Percentiles rank a stretch among this genome's conserved stretches.
phyloP scores from a whole-genome alignment of 305 asterid genomes.

The Coffea humblotiana region DNA sequence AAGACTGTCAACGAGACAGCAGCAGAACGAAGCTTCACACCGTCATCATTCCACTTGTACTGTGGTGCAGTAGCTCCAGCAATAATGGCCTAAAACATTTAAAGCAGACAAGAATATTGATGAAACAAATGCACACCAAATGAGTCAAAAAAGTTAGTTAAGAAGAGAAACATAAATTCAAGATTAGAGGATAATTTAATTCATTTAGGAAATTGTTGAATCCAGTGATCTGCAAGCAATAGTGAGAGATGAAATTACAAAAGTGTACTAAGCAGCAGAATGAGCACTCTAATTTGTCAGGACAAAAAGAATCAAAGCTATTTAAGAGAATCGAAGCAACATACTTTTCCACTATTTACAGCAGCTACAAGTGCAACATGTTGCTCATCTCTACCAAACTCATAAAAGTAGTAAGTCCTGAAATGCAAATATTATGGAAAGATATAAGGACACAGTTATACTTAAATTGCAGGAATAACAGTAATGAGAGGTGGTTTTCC shows the following conservation, averaged over 20 bases:
- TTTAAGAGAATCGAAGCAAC: slow-evolving; percentile 9
- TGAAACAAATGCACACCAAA: background rate
- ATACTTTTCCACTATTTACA: slow-evolving; percentile 85
- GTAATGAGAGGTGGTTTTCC: background rate
- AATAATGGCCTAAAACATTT: slow-evolving; percentile 50
- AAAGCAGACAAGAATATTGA: background rate
- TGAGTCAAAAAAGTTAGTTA: background rate
- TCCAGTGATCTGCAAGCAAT: background rate
- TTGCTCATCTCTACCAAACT: slow-evolving; percentile 68
- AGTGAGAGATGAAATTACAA: background rate
- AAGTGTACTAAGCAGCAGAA: background rate
- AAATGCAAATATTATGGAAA: slow-evolving; percentile 13
- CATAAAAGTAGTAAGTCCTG: slow-evolving; percentile 96
- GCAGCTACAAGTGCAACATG: slow-evolving; percentile 84
- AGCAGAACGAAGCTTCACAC: slow-evolving; percentile 86
- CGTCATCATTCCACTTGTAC: slow-evolving; percentile 69
- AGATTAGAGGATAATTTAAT: background rate
- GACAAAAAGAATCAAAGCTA: background rate
- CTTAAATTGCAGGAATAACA: background rate
- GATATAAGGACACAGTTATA: background rate
- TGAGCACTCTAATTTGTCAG: background rate
- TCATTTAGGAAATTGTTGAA: background rate
- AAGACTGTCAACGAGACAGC: slow-evolving; percentile 75
- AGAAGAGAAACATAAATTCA: background rate
- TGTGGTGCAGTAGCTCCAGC: slow-evolving; percentile 92